phyloP scores from a whole-genome alignment of 306 rosid genomes.

The Nissolia schottii region DNA sequence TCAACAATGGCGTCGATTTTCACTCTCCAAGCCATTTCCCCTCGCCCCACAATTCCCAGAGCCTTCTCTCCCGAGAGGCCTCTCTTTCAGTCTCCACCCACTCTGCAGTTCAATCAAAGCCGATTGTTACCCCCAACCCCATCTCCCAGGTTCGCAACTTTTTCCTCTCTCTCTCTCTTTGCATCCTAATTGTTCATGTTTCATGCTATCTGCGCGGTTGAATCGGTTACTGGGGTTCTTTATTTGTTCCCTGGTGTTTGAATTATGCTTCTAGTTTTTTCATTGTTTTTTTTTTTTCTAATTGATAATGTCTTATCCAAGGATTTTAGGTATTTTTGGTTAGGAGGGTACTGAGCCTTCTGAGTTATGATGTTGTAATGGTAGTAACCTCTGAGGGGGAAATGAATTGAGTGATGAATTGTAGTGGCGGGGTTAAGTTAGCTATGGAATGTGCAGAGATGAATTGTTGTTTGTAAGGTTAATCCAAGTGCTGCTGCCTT shows the following conservation, averaged over 20 bases:
- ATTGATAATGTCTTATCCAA: not conserved
- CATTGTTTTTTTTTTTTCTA: not conserved
- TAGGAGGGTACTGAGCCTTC: not conserved
- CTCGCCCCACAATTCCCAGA: constrained; percentile 31
- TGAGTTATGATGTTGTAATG: not conserved
- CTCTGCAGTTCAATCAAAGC: constrained; percentile 36
- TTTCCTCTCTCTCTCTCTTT: not conserved
- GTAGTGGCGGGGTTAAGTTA: not conserved
- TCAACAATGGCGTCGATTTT: constrained; percentile 63
- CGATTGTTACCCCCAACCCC: constrained; percentile 39
- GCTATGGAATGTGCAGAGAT: not conserved
- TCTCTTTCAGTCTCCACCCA: constrained; percentile 31
- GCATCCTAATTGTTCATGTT: not conserved
- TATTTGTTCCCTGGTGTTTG: not conserved
- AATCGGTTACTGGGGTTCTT: not conserved
- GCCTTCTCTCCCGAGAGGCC: constrained; percentile 31
- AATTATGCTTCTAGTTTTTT: not conserved
- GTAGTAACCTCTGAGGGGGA: not conserved
- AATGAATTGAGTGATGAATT: not conserved
- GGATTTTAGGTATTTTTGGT: not conserved
- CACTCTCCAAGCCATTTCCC: constrained; percentile 36
- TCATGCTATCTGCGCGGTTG: not conserved
- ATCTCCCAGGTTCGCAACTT: not conserved
- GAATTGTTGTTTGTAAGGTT: not conserved
- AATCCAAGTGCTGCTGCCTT: not conserved